Conservation (phyloP, 2,329 filamentous ascomycete genomes). For the Madurella mycetomatis region DNA sequence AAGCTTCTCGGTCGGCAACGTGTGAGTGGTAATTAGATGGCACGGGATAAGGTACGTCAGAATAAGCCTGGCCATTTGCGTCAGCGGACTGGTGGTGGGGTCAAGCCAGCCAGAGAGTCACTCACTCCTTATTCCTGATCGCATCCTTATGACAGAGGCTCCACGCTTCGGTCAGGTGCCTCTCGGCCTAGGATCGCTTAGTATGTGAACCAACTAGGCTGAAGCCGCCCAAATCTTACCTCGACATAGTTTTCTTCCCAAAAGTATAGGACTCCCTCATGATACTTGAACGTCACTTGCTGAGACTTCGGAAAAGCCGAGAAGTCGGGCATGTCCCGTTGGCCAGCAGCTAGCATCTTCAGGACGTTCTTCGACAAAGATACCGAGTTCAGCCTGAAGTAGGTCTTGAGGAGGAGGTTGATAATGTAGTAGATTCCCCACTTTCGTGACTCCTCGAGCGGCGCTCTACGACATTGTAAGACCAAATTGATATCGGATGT, state of each 20-base stretch:
- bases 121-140: slow-evolving; percentile 74
- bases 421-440: slow-evolving; percentile 96
- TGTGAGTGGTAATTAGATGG: slow-evolving; percentile 81
- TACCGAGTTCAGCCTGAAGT: slow-evolving; percentile 91
- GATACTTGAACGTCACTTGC: slow-evolving; percentile 93
- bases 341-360: slow-evolving; percentile 72
- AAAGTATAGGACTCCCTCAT: slow-evolving; percentile 88
- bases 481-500: not conserved
- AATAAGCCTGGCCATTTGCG: slow-evolving; percentile 59
- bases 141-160: slow-evolving; percentile 71
- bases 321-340: slow-evolving; percentile 74
- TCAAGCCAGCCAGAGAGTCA: slow-evolving; percentile 9
- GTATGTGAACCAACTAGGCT: not conserved
- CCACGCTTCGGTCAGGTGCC: slow-evolving; percentile 75
- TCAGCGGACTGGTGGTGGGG: not conserved
- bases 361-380: slow-evolving; percentile 87
- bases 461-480: slow-evolving; percentile 53
- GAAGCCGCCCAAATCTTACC: slow-evolving; percentile 39
- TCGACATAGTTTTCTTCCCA: slow-evolving; percentile 87
- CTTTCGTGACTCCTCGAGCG: slow-evolving; percentile 85
- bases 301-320: slow-evolving; percentile 82
- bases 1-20: slow-evolving; percentile 68
- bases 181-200: slow-evolving; percentile 58
- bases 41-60: slow-evolving; percentile 93
- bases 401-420: slow-evolving; percentile 95